Base-by-base conservation (phyloP, 2,329 filamentous ascomycete species). In the Epichloe typhina region DNA sequence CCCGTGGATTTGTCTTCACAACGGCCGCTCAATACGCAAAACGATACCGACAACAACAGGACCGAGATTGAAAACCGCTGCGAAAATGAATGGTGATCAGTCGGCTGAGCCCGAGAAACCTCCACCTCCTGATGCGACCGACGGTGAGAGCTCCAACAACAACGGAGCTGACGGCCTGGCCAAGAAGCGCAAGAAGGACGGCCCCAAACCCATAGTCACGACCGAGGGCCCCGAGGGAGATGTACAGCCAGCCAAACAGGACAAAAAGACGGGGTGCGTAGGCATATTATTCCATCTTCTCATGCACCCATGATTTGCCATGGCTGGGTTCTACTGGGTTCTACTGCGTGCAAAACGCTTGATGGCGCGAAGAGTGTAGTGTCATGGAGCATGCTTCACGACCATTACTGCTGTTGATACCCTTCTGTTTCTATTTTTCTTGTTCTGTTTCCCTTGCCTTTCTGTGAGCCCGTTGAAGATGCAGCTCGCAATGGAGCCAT, bases 141-240 rank as follows among this genome's bases (percentile, higher is more conserved):
- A 44, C 23, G 31, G 36, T 48, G 50, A 54, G 52, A 55, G 51
- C 48, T 53, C 61, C 50, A 67, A 11, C 3, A 31, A 31, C 26
- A 31, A 67, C 52, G 61, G 62, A 50, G 59, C 56, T 49, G 63
- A 58, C 48, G 55, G 61, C n/a, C 53, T 56, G 23, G 61, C 62
- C 21, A 87, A 86, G 75, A 88, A 88, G 75, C 77, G 83, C 62
- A 83, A 84, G 72, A 88, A 88, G 75, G 81, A 83, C 41, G 76
- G 75, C 50, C 70, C 86, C 58, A 86, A 86, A 69, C 84, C 84
- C 60, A 87, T 88, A 62, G 84, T 88, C 67, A 88, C 83, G 40
- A 84, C 77, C 53, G 83, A 71, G 66, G 66, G 72, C 69, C 13
- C 26, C 9, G 49, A 43, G 13, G 13, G 19, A 44, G 46, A 43